Base-by-base conservation (phyloP, 2,329 filamentous ascomycete genomes). In the Immersiporthe knoxdaviesiana region DNA sequence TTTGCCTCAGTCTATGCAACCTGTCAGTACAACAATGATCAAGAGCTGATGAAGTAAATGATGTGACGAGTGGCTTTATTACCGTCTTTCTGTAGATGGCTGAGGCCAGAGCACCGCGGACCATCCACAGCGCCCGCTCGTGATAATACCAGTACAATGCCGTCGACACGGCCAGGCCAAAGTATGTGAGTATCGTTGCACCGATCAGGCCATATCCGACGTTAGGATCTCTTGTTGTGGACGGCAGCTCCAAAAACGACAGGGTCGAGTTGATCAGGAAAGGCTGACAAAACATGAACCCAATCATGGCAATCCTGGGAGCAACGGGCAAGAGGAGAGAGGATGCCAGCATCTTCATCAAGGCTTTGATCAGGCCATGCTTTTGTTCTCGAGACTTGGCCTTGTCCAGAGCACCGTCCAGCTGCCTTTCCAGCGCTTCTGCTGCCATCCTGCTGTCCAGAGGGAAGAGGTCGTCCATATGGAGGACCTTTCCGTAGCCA, bases 231-330 rank as follows among this genome's bases (percentile, higher is more conserved):
- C 59, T 70, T 27, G 37, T 44, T 14, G 59, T 27, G 16, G 37
- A 24, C 39, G 76, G 70, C 39, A 74, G 37, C 18, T 76, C 70
- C 5, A 81, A 72, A 54, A 80, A 80, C 2, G 72, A 68, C 0
- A 84, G 73, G 0, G 81, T 75, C 0, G 76, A 74, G 18, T 81
- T 75, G 66, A 84, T 81, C 47, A 84, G 78, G 32, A 84, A 80
- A 0, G 82, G 81, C 60, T 82, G 81, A 50, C 80, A 81, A 54
- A 82, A 81, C 24, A 74, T 79, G 70, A 83, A 81, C 16, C 77
- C 81, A 4, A 81, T 76, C 5, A 81, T 73, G 1, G 78, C 78
- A 10, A 81, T 72, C 10, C 81, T 76, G 1, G 81, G 80, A 1
- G 75, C 74, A 0, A 83, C 70, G 0, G 81, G 80, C 0, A 79